phyloP scores from a whole-genome alignment of 441 rosid species.

The Cnidoscolus chayamansa region DNA sequence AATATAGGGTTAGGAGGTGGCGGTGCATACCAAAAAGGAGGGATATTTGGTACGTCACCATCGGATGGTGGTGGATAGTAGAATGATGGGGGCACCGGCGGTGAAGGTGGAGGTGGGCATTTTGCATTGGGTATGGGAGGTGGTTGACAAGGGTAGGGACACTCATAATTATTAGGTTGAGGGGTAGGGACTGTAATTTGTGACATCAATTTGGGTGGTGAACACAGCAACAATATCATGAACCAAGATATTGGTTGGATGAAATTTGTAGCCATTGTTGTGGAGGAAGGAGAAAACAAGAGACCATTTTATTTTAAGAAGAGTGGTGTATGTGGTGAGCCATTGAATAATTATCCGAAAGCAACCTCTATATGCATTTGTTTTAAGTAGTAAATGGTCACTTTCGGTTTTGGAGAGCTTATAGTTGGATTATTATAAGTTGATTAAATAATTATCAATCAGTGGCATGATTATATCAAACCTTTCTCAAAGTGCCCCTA shows the following conservation, averaged over 20 bases:
- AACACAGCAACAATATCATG: constrained; percentile 8
- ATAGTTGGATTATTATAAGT: too few relatives aligned
- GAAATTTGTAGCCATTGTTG: constrained; percentile 23
- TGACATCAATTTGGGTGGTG: constrained; percentile 20
- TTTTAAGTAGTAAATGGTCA: neutral
- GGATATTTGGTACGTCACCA: constrained; percentile 5
- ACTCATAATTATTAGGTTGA: constrained; percentile 10
- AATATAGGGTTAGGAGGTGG: constrained; percentile 56
- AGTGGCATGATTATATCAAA: neutral
- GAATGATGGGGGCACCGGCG: neutral
- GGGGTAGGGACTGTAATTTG: constrained; percentile 14
- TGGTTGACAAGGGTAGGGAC: constrained; percentile 36
- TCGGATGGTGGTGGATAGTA: constrained; percentile 18
- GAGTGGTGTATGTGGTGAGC: constrained; percentile 20
- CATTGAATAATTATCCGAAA: neutral
- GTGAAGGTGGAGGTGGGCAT: constrained; percentile 40
- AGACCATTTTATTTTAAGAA: neutral
- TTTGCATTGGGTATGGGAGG: constrained; percentile 30
- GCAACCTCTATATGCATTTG: neutral
- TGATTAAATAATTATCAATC: neutral
- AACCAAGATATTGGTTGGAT: constrained; percentile 10
- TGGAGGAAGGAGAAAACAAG: neutral
- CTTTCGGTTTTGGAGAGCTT: neutral
- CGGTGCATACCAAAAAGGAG: constrained; percentile 26
- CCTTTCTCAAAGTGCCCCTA: too few relatives aligned